Conservation (phyloP, 2,329 filamentous ascomycete genomes). For the Aspergillus neoniger region DNA sequence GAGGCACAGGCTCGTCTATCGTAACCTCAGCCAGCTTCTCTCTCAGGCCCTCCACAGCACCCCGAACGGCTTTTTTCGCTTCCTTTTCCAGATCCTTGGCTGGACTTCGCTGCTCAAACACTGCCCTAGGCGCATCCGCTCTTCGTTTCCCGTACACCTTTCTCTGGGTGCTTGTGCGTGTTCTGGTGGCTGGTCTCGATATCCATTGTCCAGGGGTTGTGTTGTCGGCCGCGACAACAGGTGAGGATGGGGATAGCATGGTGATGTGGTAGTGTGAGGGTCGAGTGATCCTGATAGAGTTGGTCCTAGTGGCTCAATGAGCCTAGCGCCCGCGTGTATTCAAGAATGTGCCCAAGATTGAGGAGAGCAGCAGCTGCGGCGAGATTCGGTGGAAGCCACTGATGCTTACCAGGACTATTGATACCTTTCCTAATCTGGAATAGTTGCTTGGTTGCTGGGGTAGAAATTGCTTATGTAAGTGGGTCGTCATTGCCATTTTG, state of each 20-base stretch:
- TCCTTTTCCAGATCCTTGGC: constrained; percentile 14
- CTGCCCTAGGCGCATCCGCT: constrained; percentile 37
- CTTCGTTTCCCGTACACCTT: constrained; percentile 41
- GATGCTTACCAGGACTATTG: constrained; percentile 26
- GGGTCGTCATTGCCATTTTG: background rate
- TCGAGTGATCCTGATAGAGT: background rate
- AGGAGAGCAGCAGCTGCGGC: background rate
- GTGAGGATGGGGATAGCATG: constrained; percentile 21
- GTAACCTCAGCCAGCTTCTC: constrained; percentile 31
- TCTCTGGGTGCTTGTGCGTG: constrained; percentile 28
- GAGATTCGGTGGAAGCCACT: constrained; percentile 3
- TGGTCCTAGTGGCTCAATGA: background rate
- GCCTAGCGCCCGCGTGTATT: background rate
- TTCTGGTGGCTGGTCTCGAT: constrained; percentile 26
- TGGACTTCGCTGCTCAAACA: constrained; percentile 37
- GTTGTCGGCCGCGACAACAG: constrained; percentile 17
- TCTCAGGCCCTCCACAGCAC: constrained; percentile 27
- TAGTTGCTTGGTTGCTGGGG: constrained; percentile 33
- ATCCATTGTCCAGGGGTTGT: constrained; percentile 23
- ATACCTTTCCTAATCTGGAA: constrained; percentile 26
- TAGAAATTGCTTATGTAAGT: constrained; percentile 16
- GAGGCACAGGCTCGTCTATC: constrained; percentile 21
- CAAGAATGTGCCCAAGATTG: background rate
- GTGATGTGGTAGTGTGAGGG: background rate
- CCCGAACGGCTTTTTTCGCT: constrained; percentile 8